Conservation (phyloP, 441 rosid species). For the Erysimum pusillum region DNA sequence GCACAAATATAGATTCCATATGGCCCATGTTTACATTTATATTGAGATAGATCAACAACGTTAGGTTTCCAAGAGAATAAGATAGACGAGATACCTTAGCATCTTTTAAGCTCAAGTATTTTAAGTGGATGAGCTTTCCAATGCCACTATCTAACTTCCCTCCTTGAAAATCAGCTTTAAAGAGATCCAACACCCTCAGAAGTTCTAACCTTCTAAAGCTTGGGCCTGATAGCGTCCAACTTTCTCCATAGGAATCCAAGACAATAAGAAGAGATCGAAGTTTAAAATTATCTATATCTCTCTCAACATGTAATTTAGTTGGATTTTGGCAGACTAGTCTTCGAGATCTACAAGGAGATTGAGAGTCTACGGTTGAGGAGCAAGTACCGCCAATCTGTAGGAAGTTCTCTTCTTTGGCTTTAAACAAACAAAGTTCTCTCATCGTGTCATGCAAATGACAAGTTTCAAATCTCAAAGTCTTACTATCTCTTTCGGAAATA, state of each 20-base stretch:
- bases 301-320: neutral
- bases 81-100: neutral
- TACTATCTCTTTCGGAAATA: neutral
- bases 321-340: neutral
- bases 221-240: neutral
- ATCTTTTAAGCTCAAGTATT: neutral
- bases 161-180: neutral
- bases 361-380: neutral
- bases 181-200: neutral
- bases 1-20: neutral
- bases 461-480: neutral
- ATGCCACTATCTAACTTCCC: neutral
- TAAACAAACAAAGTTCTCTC: neutral
- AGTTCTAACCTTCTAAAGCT: neutral
- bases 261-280: neutral
- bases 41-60: neutral
- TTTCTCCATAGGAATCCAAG: neutral
- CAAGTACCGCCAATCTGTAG: neutral
- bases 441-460: constrained; percentile 8
- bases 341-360: neutral
- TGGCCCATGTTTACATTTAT: neutral
- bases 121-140: constrained; percentile 10
- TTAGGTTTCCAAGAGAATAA: neutral
- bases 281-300: neutral
- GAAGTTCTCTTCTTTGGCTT: constrained; percentile 11